Evolutionary conservation across 1,139 yeast species (phyloP).

Genomic region (Lizanozyma gosingica): DNA sequence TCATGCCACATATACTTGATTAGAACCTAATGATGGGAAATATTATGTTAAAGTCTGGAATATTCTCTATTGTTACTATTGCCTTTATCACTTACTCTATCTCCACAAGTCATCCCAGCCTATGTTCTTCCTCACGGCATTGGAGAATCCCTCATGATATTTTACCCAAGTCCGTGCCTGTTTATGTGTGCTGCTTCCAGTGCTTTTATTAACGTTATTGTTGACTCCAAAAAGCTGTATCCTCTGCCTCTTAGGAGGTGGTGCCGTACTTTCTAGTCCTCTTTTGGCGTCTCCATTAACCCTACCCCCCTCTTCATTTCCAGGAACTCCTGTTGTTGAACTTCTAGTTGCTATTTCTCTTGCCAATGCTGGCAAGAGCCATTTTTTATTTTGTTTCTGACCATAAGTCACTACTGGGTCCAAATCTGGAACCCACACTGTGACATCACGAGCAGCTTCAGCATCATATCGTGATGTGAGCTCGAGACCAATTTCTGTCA

Average conservation of each 20-base stretch:
- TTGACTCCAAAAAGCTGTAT: neutral
- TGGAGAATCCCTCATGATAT: constrained; percentile 87
- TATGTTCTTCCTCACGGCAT: constrained; percentile 83
- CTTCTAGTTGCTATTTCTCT: neutral
- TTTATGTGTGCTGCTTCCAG: neutral
- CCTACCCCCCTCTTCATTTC: constrained; percentile 15
- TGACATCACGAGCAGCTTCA: neutral
- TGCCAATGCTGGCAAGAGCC: neutral
- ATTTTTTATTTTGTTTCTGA: neutral
- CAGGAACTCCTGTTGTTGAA: no score
- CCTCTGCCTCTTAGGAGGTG: neutral
- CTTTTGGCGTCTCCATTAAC: no score
- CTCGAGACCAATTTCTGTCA: neutral
- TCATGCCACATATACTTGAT: no score
- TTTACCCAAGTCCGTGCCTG: constrained; percentile 70
- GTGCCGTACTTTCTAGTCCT: constrained; percentile 14
- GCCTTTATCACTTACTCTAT: no score
- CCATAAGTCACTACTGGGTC: neutral
- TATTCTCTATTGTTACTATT: no score
- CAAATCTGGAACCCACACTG: neutral
- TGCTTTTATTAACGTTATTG: neutral
- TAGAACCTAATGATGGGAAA: no score
- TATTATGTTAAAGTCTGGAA: no score
- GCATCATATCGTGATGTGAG: neutral
- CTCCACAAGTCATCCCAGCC: constrained; percentile 70